phyloP scores from a whole-genome alignment of 164 flowering plant species.

The Nymphaea colorata region DNA sequence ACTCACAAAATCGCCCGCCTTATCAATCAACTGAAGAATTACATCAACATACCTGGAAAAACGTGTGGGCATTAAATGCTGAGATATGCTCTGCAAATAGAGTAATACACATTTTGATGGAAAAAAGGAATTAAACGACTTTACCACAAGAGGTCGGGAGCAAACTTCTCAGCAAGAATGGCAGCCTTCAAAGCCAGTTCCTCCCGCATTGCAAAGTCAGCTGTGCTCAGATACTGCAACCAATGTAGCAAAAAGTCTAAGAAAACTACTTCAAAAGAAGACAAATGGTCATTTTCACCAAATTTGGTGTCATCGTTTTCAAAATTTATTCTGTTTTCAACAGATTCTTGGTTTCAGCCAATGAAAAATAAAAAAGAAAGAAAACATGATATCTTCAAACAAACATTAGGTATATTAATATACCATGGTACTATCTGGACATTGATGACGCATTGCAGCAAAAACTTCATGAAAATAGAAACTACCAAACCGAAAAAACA shows the following conservation, averaged over 20 bases:
- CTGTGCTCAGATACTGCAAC: conserved; percentile 83
- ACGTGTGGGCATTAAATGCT: conserved; percentile 4
- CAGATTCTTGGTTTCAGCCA: background rate
- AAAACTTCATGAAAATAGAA: too few relatives aligned
- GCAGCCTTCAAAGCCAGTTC: conserved; percentile 97
- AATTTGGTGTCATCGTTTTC: too few relatives aligned
- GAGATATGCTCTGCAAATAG: background rate
- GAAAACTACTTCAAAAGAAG: background rate
- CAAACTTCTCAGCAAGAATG: conserved; percentile 98
- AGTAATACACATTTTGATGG: background rate
- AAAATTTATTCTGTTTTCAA: too few relatives aligned
- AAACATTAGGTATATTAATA: too few relatives aligned
- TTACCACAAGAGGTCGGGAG: conserved; percentile 96
- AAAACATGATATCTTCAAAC: background rate
- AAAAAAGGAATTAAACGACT: background rate
- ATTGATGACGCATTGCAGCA: too few relatives aligned
- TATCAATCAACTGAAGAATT: conserved; percentile 97
- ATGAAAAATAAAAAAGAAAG: background rate
- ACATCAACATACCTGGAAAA: conserved; percentile 93
- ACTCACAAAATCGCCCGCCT: conserved; percentile 99
- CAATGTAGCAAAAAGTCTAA: background rate
- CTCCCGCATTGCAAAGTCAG: conserved; percentile 98
- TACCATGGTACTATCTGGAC: too few relatives aligned
- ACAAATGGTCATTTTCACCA: background rate
- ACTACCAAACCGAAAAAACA: too few relatives aligned